Percentiles rank a stretch among this genome's conserved stretches.
Evolutionary conservation across 306 rosid genomes (phyloP).

Genomic region (Rosa persica): DNA sequence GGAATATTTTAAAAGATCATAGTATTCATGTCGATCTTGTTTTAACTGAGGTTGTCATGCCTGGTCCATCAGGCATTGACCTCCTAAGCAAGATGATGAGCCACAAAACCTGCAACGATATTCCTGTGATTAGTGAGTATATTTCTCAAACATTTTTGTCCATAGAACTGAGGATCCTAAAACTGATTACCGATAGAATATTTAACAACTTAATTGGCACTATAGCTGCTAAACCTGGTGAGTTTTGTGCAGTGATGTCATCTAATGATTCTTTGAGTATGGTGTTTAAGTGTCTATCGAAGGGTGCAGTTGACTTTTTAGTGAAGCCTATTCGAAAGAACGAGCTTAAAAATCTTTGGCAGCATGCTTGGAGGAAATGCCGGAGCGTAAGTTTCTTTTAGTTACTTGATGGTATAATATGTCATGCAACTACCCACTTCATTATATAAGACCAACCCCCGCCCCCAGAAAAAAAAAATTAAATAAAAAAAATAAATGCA

Average conservation of each 20-base stretch:
- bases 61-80: slow-evolving; percentile 54
- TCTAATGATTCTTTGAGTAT: slow-evolving; percentile 54
- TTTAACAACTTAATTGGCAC: not conserved
- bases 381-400: slow-evolving; percentile 52
- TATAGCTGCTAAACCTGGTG: slow-evolving; percentile 6
- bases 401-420: not conserved
- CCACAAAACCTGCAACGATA: slow-evolving; percentile 47
- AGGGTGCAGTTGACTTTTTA: slow-evolving; percentile 61
- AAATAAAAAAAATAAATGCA: not conserved
- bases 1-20: slow-evolving; percentile 55
- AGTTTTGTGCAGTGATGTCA: slow-evolving; percentile 44
- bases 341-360: slow-evolving; percentile 70
- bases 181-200: not conserved
- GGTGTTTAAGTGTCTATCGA: slow-evolving; percentile 49
- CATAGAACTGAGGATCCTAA: too few relatives aligned
- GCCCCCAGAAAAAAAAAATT: too few relatives aligned
- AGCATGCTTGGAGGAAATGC: slow-evolving; percentile 65
- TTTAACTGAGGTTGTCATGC: slow-evolving; percentile 66
- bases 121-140: slow-evolving; percentile 69
- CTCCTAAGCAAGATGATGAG: slow-evolving; percentile 57
- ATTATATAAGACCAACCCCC: too few relatives aligned
- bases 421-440: too few relatives aligned
- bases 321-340: slow-evolving; percentile 70
- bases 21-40: slow-evolving; percentile 51
- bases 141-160: slow-evolving; percentile 7